Evolutionary conservation across 306 rosid genomes (phyloP), one percentile per base, ranked within the genome.

Genomic region (Sicyos baderoa): DNA sequence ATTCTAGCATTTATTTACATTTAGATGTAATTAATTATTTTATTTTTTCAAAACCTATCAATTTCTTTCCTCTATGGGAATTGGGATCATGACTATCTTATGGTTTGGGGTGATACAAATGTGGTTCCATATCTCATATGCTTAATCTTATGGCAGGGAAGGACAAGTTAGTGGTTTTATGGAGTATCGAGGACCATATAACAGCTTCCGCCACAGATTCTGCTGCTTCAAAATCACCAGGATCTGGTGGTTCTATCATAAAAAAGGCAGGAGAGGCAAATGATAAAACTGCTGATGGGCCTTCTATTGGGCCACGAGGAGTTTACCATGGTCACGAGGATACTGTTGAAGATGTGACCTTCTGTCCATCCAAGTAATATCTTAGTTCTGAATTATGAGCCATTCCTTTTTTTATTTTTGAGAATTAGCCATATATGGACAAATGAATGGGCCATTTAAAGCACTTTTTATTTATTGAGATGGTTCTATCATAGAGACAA

Each of bases 141-240:
- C 50, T 68, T 19, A 63, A 29, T 52, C 18, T 78, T 58, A 35
- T 75, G 64, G 58, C 90, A 94, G 99, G 99, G 71, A 94, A 94
- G 81, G 99, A 94, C 80, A 88, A 79, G 76, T 85, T 96, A 4
- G 99, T 94, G 66, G 99, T 94, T 62, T 76, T 94, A 80, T 94
- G 99, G 99, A 94, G 99, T 76, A 94, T 94, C 75, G 92, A 85
- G 82, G 99, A 94, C 79, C 99, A 94, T 79, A 79, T 94, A 68
- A 76, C 97, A 47, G 75, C 96, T 15, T 74, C 88, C 32, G 89
- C 88, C 57, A 68, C 91, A 0, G 97, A 90, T 74, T 51, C 84
- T 53, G 78, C 61, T 22, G 81, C 79, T 40, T 54, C 80, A 70
- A 79, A 79, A 50, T 79, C 88, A 18, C 75, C 82, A 51, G 91